A percentile compares a stretch with the other conserved stretches of the same genome.
These are phyloP conservation scores for Senna siamea DNA, from an alignment of 306 rosid genomes.

Conservation along the genomic window DNA sequence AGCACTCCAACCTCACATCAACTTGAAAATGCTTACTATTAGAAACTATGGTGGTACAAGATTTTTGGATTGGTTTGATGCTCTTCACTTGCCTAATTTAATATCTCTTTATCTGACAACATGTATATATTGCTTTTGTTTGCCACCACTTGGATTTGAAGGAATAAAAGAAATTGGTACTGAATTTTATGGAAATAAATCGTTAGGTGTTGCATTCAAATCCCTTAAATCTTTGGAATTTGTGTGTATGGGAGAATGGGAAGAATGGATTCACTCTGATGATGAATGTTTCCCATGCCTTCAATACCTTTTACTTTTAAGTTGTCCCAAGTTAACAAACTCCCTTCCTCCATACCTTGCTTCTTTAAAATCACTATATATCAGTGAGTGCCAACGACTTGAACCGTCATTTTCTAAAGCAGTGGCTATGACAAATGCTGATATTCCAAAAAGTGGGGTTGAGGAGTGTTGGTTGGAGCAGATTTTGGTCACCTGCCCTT, in stretches of 20 bases:
- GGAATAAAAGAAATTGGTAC: neutral
- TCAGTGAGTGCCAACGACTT: neutral
- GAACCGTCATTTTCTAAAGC: neutral
- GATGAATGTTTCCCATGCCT: slow-evolving; percentile 28
- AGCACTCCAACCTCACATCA: neutral
- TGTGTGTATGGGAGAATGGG: neutral
- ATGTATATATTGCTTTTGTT: neutral
- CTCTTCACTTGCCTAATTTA: neutral
- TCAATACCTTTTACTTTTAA: neutral
- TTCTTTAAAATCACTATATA: neutral
- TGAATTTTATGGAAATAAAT: neutral
- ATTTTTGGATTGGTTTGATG: slow-evolving; percentile 27
- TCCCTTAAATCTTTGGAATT: neutral
- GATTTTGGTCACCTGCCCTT: neutral
- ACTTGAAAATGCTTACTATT: slow-evolving; percentile 3
- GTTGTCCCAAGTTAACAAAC: slow-evolving; percentile 16
- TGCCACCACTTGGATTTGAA: slow-evolving; percentile 33
- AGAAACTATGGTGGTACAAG: neutral
- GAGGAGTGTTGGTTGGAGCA: neutral
- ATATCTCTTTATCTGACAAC: neutral
- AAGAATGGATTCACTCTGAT: neutral
- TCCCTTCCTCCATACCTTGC: slow-evolving; percentile 17
- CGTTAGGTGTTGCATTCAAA: neutral
- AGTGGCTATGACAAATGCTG: neutral
- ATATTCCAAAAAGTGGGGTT: neutral